A percentile compares a stretch with the other conserved stretches of the same genome.
phyloP scores from a whole-genome alignment of 192 early-diverging fungal genomes.

The Mortierella hygrophila region DNA sequence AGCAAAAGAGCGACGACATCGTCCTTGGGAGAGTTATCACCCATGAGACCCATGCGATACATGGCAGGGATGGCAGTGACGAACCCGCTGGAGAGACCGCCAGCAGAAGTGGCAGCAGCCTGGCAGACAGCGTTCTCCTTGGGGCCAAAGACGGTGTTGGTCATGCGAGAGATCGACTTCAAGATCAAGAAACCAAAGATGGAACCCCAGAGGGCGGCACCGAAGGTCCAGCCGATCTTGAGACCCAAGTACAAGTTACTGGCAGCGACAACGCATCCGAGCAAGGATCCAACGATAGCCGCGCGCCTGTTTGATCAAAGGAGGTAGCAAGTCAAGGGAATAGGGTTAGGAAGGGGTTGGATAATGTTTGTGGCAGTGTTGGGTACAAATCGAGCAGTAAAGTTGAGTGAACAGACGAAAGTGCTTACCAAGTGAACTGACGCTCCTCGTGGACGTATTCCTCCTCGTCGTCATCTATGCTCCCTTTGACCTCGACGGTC shows the following conservation, averaged over 20 bases:
- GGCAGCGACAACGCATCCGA: conserved; percentile 75
- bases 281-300: conserved; percentile 69
- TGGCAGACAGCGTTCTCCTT: conserved; percentile 78
- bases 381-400: background rate
- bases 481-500: conserved; percentile 14
- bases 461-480: conserved; percentile 20
- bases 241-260: conserved; percentile 81
- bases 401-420: background rate
- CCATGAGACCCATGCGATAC: conserved; percentile 73
- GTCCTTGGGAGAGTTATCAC: conserved; percentile 42
- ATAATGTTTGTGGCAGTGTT: background rate
- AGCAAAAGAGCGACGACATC: conserved; percentile 66
- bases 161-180: conserved; percentile 64
- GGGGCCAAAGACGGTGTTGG: conserved; percentile 73
- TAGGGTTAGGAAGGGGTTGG: background rate
- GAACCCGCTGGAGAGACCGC: conserved; percentile 72
- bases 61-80: conserved; percentile 79
- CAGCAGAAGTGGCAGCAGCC: conserved; percentile 77
- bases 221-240: conserved; percentile 72
- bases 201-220: conserved; percentile 66
- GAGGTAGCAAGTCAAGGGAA: background rate
- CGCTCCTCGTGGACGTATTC: conserved; percentile 34
- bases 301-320: conserved; percentile 57
- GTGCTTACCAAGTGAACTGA: conserved; percentile 45
- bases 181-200: conserved; percentile 74